Conservation (phyloP, 176 grass and related monocot genomes). For the Triticum timopheevii region DNA sequence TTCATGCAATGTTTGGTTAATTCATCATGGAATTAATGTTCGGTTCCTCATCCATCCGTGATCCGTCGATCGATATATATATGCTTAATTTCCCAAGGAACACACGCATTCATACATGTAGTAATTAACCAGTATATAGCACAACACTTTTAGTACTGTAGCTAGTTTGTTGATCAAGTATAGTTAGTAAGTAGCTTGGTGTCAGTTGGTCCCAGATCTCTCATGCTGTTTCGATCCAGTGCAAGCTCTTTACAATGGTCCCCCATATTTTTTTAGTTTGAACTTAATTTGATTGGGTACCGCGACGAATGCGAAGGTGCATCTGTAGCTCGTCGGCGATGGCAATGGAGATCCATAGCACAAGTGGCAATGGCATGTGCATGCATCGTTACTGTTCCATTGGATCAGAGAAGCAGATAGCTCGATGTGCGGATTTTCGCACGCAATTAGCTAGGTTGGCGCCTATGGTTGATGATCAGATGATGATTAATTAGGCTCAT, state of each 20-base stretch:
- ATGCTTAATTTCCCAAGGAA: not conserved
- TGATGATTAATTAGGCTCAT: conserved; percentile 31
- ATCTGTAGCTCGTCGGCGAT: too few species aligned
- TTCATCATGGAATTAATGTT: too few species aligned
- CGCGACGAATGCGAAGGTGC: too few species aligned
- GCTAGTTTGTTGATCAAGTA: not conserved
- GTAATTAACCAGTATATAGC: too few species aligned
- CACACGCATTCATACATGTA: not conserved
- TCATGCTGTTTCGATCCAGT: not conserved
- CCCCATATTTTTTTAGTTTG: too few species aligned
- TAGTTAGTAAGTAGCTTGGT: not conserved
- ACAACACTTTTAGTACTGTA: not conserved
- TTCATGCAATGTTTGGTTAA: not conserved
- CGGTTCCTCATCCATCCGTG: too few species aligned
- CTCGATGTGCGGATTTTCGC: too few species aligned
- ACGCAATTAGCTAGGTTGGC: conserved; percentile 40
- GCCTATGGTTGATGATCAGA: conserved; percentile 33
- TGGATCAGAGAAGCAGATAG: conserved; percentile 16
- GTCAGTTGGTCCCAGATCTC: not conserved
- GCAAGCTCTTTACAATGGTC: too few species aligned
- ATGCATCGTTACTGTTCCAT: conserved; percentile 55
- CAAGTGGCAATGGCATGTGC: too few species aligned
- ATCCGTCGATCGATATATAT: too few species aligned
- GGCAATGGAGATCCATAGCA: too few species aligned
- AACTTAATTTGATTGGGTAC: too few species aligned